phyloP scores from a whole-genome alignment of 176 grass and related monocot genomes.

The Carex kokanica region DNA sequence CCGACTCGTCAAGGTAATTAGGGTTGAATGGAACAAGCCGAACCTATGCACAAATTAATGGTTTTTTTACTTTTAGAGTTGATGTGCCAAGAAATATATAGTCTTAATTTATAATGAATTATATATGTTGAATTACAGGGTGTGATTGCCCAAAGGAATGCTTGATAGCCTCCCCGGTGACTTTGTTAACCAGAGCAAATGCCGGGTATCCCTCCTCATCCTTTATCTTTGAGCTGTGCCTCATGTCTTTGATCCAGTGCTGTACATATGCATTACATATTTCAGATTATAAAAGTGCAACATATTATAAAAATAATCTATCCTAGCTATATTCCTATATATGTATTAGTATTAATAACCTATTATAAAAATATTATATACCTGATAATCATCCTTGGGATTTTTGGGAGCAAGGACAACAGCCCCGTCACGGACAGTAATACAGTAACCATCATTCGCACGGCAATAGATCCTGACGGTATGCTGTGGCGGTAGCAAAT shows the following conservation, averaged over 20 bases:
- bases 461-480: slow-evolving; percentile 70
- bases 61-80: neutral
- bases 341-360: neutral
- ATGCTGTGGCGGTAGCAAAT: slow-evolving; percentile 43
- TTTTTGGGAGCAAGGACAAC: slow-evolving; percentile 58
- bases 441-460: slow-evolving; percentile 53
- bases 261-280: slow-evolving; percentile 7
- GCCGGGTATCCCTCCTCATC: slow-evolving; percentile 84
- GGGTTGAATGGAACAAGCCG: slow-evolving; percentile 74
- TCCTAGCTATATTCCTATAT: neutral
- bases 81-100: neutral
- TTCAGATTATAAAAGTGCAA: neutral
- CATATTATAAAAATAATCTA: neutral
- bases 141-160: slow-evolving; percentile 71
- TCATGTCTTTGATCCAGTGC: slow-evolving; percentile 96
- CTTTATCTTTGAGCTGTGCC: slow-evolving; percentile 65
- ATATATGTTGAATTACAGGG: slow-evolving; percentile 42
- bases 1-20: slow-evolving; percentile 68
- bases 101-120: neutral
- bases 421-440: slow-evolving; percentile 41
- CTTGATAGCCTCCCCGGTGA: slow-evolving; percentile 76
- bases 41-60: slow-evolving; percentile 32
- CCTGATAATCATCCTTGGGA: slow-evolving; percentile 71
- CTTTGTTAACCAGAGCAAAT: slow-evolving; percentile 81
- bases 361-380: slow-evolving; percentile 3